Evolutionary conservation across 2,329 filamentous ascomycete genomes (phyloP), one percentile per base, ranked within the genome.

Genomic region (Corynespora cassiicola): DNA sequence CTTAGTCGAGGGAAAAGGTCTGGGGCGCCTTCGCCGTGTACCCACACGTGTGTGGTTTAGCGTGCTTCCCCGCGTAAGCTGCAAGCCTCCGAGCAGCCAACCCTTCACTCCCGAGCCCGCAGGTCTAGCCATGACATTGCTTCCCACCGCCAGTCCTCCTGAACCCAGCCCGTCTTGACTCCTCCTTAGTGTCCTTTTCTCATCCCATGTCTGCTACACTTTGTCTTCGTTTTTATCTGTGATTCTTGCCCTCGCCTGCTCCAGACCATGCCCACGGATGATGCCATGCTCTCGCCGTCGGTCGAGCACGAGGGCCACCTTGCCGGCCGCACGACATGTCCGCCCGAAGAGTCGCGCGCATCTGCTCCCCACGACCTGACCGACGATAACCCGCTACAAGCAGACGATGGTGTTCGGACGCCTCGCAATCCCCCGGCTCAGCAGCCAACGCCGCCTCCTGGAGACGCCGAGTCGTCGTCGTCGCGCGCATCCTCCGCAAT

Each of bases 221-320:
- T 31, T 36, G 8, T 36, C 18, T 39, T 33, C 21, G 37, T 42
- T 29, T 45, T 39, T 47, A 43, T 42, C 41, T 50, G 52, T 56
- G 51, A 57, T 39, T 54, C 57, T 60, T 56, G 58, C 62, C 63
- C 36, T 39, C 35, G 42, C 39, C 32, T 38, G 22, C 15, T 22
- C 31, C 45, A 47, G 52, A 70, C 64, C 66, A 79, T 79, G 76
- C 76, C 75, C 58, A 77, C 74, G 66, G 63, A 67, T 65, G 62
- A 67, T 66, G 59, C 53, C 39, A 63, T 72, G 55, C 65, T 65
- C 55, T 65, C 68, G 54, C 52, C 61, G 51, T 45, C 50, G 39
- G 69, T n/a, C n/a, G 58, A 72, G 71, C 66, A 66, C 62, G 61
- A 70, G 48, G 52, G 70, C 56, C 65, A 66, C 46, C 56, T 71